Evolutionary conservation across 176 grass and related monocot genomes (phyloP), one percentile per base, ranked within the genome.

Genomic region (Eragrostis curvula): DNA sequence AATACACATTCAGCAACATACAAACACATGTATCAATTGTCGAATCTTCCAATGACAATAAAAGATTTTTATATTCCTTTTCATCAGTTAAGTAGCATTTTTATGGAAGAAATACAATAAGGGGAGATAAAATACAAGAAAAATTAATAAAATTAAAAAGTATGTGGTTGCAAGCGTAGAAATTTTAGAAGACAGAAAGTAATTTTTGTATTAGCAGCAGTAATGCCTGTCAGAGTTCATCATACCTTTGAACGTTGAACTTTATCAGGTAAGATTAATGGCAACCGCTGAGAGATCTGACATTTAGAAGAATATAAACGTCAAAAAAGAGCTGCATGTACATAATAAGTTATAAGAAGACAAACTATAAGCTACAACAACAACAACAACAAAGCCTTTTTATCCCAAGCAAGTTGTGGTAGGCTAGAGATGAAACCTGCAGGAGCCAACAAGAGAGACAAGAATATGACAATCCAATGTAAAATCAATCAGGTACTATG

Each of bases 201-300:
- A 15, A n/a, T 71, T 0, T 66, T 47, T 40, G 63, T 20, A 73
- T 83, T 44, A 79, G 29, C 29, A 25, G 59, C 32, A 71, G 75
- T 75, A 87, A 50, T 84, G 61, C 8, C 45, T 55, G 29, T 53
- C 80, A 87, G 44, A 77, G 73, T 56, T 82, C 25, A 56, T 79
- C 39, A 83, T 91, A 98, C 96, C 92, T 98, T 98, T 67, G 96
- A 91, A 69, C 92, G 92, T 84, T 98, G 96, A 81, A 95, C 86
- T 95, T 95, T 98, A 58, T 98, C 96, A 72, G 88, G 82, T 42
- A 95, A 91, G 13, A 95, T 81, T 72, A 98, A 83, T 43, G 96
- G 96, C 56, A 98, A 78, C 87, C 96, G 91, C 74, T 90, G 86
- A 73, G 96, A 90, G 16, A n/a, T 87, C 96, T 98, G 83, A 29